These are phyloP conservation scores for Aurantiochytrium sp. DNA, from an alignment of 108 stramenopile species.

Conservation along the genomic window DNA sequence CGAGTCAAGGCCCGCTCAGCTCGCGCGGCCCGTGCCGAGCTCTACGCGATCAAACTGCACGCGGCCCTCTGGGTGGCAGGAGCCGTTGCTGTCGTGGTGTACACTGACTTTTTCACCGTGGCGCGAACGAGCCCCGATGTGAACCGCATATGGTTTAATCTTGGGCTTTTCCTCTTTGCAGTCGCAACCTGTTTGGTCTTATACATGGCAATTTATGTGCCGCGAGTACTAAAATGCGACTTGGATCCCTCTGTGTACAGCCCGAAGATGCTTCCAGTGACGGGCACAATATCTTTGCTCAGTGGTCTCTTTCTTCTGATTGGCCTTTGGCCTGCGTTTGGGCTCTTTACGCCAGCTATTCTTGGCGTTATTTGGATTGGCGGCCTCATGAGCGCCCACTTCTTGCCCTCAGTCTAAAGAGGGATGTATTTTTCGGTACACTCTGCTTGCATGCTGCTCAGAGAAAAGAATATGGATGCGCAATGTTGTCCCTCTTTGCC, in stretches of 20 bases:
- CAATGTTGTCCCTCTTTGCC: too few relatives aligned
- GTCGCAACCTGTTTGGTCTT: neutral
- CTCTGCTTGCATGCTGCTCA: too few relatives aligned
- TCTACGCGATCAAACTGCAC: neutral
- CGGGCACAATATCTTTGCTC: neutral
- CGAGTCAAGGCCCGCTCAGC: neutral
- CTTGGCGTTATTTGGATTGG: neutral
- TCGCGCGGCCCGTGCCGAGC: neutral
- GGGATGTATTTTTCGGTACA: too few relatives aligned
- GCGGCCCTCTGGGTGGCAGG: neutral
- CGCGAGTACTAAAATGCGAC: neutral
- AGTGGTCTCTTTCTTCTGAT: neutral
- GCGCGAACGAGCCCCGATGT: neutral
- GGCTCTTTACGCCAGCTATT: neutral
- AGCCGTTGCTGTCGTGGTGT: neutral
- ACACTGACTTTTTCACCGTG: neutral
- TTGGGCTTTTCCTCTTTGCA: neutral
- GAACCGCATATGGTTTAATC: neutral
- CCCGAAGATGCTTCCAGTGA: neutral
- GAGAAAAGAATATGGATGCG: too few relatives aligned
- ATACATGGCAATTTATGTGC: neutral
- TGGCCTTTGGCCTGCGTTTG: neutral
- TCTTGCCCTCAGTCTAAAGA: neutral
- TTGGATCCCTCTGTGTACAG: neutral
- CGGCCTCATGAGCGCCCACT: neutral